These are phyloP conservation scores for Acacia confusa DNA, from an alignment of 306 rosid species.

Conservation along the genomic window DNA sequence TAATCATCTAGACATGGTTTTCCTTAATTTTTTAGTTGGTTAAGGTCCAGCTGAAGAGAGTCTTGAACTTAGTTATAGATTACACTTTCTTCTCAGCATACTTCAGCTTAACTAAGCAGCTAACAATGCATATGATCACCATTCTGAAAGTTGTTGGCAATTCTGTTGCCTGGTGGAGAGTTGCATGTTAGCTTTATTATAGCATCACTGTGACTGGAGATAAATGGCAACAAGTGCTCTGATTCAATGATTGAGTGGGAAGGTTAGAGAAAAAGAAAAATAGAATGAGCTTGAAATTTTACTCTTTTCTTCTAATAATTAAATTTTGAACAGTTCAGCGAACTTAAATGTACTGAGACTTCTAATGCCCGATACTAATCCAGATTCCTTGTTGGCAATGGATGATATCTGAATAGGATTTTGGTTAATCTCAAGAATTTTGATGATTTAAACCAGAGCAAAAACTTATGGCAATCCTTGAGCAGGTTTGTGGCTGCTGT, in stretches of 20 bases:
- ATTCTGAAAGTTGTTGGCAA: neutral
- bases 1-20: neutral
- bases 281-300: neutral
- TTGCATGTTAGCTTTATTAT: neutral
- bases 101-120: neutral
- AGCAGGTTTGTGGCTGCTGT: conserved; percentile 8
- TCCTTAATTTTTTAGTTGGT: neutral
- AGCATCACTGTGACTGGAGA: neutral
- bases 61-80: neutral
- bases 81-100: neutral
- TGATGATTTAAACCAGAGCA: conserved; percentile 19
- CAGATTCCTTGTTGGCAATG: neutral
- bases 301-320: neutral
- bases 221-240: neutral
- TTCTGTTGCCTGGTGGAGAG: neutral
- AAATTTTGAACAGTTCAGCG: conserved; percentile 10
- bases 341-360: conserved; percentile 7
- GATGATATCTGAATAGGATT: neutral
- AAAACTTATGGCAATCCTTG: neutral
- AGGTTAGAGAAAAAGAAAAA: neutral
- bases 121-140: neutral
- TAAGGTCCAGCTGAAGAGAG: neutral
- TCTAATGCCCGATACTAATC: conserved; percentile 3
- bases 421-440: neutral
- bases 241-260: neutral